Base-by-base conservation (phyloP, 2,329 filamentous ascomycete species). In the Aspergillus piperis region DNA sequence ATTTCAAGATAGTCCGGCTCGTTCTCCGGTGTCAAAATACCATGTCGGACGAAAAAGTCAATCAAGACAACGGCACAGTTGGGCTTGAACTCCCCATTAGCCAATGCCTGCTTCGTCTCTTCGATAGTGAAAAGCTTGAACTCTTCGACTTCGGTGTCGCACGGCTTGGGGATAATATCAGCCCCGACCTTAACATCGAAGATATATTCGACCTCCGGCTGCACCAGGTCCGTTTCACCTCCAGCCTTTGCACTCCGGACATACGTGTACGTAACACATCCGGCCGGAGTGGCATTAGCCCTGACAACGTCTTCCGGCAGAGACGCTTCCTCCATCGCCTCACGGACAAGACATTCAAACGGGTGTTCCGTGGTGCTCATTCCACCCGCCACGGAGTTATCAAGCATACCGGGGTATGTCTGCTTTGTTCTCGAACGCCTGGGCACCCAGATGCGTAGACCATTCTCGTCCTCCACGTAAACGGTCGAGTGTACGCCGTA, bases 311-410 rank as follows among this genome's bases (percentile, higher is more conserved):
- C 79, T 60, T 88, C 90, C 0, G 90, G 84, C 19, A 99, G 78
- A 39, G 88, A 90, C 1, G 95, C 96, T 74, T 99, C 95, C 77
- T 99, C 95, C 64, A 88, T 88, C 3, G 89, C 89, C 77, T 99
- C 95, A 57, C 94, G 86, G 19, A 97, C 83, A 55, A 96, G 79
- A 73, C 90, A 92, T 71, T 94, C 92, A 52, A 92, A 89, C 0
- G 91, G 90, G 21, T 83, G 83, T 74, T 97, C 93, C 13, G 88
- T 90, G 0, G 91, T 90, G 73, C 89, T 88, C 66, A 98, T 88
- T 0, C 92, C 91, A 3, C 91, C 91, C 0, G 93, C 95, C 6
- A 96, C 95, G 1, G 92, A 92, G 75, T 98, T 99, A 76, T 99
- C 95, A 66, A 99, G 82, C 82, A 97, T 93, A n/a, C 90, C 85